Conservation (phyloP, 2,329 filamentous ascomycete genomes). For the Cordyceps sp. region DNA sequence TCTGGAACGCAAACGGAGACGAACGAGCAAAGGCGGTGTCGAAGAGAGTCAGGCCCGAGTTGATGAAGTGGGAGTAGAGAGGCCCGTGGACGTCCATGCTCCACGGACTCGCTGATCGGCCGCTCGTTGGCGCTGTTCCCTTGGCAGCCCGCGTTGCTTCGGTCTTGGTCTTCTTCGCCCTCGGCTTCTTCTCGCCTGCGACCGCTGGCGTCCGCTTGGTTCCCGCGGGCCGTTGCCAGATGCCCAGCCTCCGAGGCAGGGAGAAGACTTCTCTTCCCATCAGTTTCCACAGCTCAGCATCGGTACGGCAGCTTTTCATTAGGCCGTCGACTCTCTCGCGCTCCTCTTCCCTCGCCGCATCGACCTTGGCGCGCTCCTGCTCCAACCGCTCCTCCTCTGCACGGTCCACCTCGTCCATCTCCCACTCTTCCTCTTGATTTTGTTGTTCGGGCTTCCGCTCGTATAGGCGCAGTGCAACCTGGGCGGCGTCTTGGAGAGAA, state of each 20-base stretch:
- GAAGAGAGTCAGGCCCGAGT: conserved; percentile 38
- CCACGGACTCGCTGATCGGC: conserved; percentile 7
- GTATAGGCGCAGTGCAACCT: conserved; percentile 21
- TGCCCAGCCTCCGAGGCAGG: conserved; percentile 36
- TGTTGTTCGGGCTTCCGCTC: conserved; percentile 13
- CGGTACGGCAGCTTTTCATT: conserved; percentile 38
- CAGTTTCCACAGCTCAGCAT: conserved; percentile 49
- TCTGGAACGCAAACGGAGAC: conserved; percentile 40
- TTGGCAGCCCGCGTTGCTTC: not conserved
- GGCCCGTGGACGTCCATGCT: conserved; percentile 42
- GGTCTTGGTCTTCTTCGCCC: not conserved
- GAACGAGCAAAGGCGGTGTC: conserved; percentile 37
- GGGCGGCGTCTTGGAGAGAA: conserved; percentile 21
- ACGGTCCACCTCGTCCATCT: conserved; percentile 13
- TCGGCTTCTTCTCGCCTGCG: conserved; percentile 3
- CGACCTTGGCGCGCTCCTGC: conserved; percentile 17
- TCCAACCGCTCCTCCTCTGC: no score
- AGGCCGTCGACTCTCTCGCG: conserved; percentile 32
- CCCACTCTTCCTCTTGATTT: conserved; percentile 11
- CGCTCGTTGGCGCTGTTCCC: not conserved
- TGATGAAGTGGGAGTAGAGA: conserved; percentile 46
- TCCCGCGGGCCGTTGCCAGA: conserved; percentile 12
- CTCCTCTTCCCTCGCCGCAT: conserved; percentile 26
- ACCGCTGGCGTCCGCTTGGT: conserved; percentile 4
- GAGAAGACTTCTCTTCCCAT: conserved; percentile 52